Evolutionary conservation across 176 grass and related monocot genomes (phyloP).

Genomic region (Aegilops sharonensis): DNA sequence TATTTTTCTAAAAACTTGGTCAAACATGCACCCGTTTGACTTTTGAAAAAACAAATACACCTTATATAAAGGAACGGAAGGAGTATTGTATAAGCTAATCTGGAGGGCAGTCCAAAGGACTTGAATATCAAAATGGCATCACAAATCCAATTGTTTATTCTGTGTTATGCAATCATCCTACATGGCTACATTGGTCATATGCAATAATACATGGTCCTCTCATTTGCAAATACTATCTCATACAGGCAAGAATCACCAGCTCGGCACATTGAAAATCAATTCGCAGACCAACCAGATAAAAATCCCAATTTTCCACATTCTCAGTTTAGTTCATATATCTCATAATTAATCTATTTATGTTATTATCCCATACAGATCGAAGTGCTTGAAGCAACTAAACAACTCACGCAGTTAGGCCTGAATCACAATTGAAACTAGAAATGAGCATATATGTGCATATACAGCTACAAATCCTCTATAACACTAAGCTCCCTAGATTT

Average conservation of each 20-base stretch:
- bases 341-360: slow-evolving; percentile 7
- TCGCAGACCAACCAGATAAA: not conserved
- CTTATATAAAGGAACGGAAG: too few relatives aligned
- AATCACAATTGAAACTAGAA: not conserved
- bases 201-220: not conserved
- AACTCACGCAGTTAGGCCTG: not conserved
- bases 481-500: too few relatives aligned
- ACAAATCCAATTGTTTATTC: too few relatives aligned
- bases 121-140: not conserved
- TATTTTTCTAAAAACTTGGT: too few relatives aligned
- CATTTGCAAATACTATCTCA: too few relatives aligned
- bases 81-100: not conserved
- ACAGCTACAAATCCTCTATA: not conserved
- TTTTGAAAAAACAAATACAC: too few relatives aligned
- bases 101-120: not conserved
- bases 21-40: too few relatives aligned
- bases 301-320: not conserved
- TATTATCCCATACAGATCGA: not conserved
- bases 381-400: not conserved
- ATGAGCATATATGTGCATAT: not conserved
- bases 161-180: too few relatives aligned
- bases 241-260: too few relatives aligned
- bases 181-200: not conserved
- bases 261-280: not conserved
- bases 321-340: too few relatives aligned